Evolutionary conservation across 495 filamentous ascomycete species (phyloP), one percentile per base, ranked within the genome.

Genomic region (Chaetomium cochliodes): DNA sequence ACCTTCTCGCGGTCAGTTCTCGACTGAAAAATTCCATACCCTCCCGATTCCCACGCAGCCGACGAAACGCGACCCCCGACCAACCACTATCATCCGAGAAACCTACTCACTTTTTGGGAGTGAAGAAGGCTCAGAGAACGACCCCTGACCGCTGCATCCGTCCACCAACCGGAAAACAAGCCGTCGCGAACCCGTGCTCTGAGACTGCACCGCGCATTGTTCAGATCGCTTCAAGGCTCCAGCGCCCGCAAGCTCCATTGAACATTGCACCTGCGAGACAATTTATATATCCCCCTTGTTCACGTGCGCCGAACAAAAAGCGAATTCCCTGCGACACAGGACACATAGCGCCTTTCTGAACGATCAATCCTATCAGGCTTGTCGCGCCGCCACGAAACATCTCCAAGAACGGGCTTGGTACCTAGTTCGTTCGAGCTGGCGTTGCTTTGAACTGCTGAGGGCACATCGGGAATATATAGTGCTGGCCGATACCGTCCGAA

Each of bases 391-490:
- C 30, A n/a, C 39, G 13, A 13, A 20, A 12, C 53, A 25, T 25
- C 15, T 18, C 23, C 26, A 39, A 16, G 6, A 12, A 8, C 22
- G 1, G 33, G 6, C 52, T 46, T 33, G 50, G 7, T 55, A 23
- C 39, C 37, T 55, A 20, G 39, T 11, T 15, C 13, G n/a, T n/a
- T n/a, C 7, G 2, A 15, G n/a, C 41, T 2, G 15, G 15, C 26
- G 3, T 13, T 18, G n/a, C 18, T 65, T 59, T 47, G 42, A 62
- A 13, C 39, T 11, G 9, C 8, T 22, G 8, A 3, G 39, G 22
- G 7, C 58, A 58, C 44, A 50, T 62, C 37, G 25, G 44, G 55
- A 16, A 51, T 65, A 60, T 69, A 66, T 65, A 69, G 16, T 50
- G 50, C 30, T 25, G 16, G 3, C 42, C 18, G 23, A 41, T 49